Evolutionary conservation across 805 yeast genomes (phyloP), one percentile per base, ranked within the genome.

Genomic region (Yarrowia divulgata): DNA sequence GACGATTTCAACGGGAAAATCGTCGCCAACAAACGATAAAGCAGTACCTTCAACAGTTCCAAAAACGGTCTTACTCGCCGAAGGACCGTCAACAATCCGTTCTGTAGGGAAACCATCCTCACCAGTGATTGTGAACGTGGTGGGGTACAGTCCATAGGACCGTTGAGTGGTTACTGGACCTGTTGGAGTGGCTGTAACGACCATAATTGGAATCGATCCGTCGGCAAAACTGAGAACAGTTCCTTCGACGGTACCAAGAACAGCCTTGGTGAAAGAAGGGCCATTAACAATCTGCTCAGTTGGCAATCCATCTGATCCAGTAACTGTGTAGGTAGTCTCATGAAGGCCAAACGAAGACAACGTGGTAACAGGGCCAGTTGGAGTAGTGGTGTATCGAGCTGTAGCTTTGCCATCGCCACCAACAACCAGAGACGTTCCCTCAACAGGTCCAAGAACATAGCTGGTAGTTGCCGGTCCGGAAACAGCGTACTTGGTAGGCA

Each of bases 101-200:
- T 46, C 50, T 1, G 50, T 46, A 23, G 50, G 50, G 3, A 46
- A 46, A 13, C 50, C 50, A 23, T 46, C 50, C 4, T 46, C 50
- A 13, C 50, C 50, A 6, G 50, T 46, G 34, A 46, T 23, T 5
- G 34, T 46, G 29, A 23, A 5, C 1, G 50, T 46, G 6, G 34
- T 46, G 8, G 50, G 34, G 8, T 23, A 8, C 0, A 46, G 34
- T 5, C 50, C 50, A 13, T 13, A 23, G 0, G 50, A 46, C 10
- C 13, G 13, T n/a, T 23, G 50, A 2, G 50, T 46, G 14, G 50
- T 46, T 5, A 46, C 50, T 23, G 50, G 50, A 23, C 9, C 50
- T 5, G 50, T 46, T 8, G 50, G 50, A 1, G 50, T 46, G 16
- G 50, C 50, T 1, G 50, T 46, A 4, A 46, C 34, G 4, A 46